Evolutionary conservation across 2,329 filamentous ascomycete genomes (phyloP).

Genomic region (Hymenoscyphus fraxineus): DNA sequence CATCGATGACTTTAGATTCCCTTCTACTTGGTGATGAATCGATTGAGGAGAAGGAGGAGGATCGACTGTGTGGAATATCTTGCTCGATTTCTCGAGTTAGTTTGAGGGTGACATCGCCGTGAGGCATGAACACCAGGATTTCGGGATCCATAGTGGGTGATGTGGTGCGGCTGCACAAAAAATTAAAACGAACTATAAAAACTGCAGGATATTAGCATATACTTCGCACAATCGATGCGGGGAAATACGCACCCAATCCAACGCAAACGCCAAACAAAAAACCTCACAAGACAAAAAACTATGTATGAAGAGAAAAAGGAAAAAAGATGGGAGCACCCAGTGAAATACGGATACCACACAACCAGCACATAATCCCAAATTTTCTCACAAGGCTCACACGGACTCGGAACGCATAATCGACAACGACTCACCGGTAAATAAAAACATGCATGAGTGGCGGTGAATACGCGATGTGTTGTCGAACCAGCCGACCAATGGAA

Average conservation of each 20-base stretch:
- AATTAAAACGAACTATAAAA: slow-evolving; percentile 3
- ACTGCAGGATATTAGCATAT: not conserved
- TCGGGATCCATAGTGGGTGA: slow-evolving; percentile 22
- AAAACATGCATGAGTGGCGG: slow-evolving; percentile 7
- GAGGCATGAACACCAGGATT: slow-evolving; percentile 26
- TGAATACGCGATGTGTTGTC: slow-evolving; percentile 14
- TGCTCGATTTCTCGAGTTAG: slow-evolving; percentile 21
- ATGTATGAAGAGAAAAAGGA: not conserved
- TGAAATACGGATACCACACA: too few relatives aligned
- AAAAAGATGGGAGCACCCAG: not conserved
- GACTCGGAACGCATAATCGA: not conserved
- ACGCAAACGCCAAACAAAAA: not conserved
- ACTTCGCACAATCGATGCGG: not conserved
- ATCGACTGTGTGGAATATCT: slow-evolving; percentile 8
- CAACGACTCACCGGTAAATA: not conserved
- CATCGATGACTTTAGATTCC: slow-evolving; percentile 11
- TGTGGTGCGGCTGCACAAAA: not conserved
- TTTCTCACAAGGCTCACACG: not conserved
- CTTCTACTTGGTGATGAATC: not conserved
- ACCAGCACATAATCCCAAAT: too few relatives aligned
- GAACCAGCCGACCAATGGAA: slow-evolving; percentile 9
- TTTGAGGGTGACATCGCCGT: slow-evolving; percentile 26
- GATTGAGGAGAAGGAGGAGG: slow-evolving; percentile 6
- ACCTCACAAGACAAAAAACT: slow-evolving; percentile 5
- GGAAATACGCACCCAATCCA: not conserved